These are phyloP conservation scores for Penicillium coffeae DNA, from an alignment of 495 filamentous ascomycete genomes.

Conservation along the genomic window DNA sequence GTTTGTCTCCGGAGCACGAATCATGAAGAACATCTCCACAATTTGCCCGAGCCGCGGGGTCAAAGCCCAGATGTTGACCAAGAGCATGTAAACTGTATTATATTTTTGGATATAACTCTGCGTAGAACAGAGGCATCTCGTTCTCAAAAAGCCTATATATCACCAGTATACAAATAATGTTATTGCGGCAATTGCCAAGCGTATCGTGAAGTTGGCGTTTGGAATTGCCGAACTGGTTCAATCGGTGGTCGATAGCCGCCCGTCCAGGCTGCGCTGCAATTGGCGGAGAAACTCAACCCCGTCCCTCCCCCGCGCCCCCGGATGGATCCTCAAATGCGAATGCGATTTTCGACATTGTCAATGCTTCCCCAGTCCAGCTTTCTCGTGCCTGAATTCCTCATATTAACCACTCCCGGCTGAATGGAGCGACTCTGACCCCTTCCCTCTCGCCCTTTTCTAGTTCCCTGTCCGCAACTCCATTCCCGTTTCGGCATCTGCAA, in stretches of 20 bases:
- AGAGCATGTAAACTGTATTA: too few relatives aligned
- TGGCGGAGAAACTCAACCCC: conserved; percentile 38
- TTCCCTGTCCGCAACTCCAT: background rate
- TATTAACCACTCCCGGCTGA: too few relatives aligned
- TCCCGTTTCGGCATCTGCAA: background rate
- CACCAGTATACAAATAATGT: too few relatives aligned
- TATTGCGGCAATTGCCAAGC: too few relatives aligned
- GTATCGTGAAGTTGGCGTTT: too few relatives aligned
- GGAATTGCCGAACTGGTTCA: background rate
- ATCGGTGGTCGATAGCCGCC: background rate
- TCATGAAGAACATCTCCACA: too few relatives aligned
- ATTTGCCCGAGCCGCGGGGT: too few relatives aligned
- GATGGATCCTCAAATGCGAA: conserved; percentile 9
- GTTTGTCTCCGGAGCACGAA: too few relatives aligned
- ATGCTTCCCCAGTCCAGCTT: conserved; percentile 5
- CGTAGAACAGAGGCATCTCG: too few relatives aligned
- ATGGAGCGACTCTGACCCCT: conserved; percentile 3
- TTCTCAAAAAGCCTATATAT: too few relatives aligned
- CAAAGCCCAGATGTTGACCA: too few relatives aligned
- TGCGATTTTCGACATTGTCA: conserved; percentile 11
- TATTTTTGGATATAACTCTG: too few relatives aligned
- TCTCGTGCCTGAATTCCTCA: background rate
- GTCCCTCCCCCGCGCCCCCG: conserved; percentile 21
- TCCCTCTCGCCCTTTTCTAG: background rate
- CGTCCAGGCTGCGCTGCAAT: conserved; percentile 15